These are phyloP conservation scores for Cinnamomum micranthum DNA, from an alignment of 164 flowering plant genomes.

Conservation along the genomic window DNA sequence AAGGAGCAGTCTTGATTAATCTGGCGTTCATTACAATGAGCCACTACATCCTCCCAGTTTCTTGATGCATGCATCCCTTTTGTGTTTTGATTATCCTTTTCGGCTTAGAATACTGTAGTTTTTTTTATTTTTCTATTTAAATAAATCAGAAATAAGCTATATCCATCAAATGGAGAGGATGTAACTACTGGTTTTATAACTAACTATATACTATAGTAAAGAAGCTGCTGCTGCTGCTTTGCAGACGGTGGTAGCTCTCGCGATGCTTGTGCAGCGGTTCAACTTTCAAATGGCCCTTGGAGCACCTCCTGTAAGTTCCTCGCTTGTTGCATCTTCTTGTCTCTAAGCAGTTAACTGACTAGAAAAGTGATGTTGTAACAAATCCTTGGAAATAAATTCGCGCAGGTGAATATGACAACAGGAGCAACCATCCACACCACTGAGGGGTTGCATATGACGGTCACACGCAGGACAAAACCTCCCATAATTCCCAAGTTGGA, in stretches of 20 bases:
- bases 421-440: conserved; percentile 99
- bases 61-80: background rate
- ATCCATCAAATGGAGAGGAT: background rate
- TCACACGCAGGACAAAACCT: conserved; percentile 54
- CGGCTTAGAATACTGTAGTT: background rate
- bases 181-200: background rate
- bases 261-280: conserved; percentile 84
- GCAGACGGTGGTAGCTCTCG: conserved; percentile 77
- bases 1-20: background rate
- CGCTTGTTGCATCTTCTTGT: background rate
- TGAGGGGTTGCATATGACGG: conserved; percentile 82
- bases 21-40: background rate
- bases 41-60: background rate
- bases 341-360: conserved; percentile 3
- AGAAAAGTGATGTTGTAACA: background rate
- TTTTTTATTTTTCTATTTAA: background rate
- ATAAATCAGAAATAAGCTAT: background rate
- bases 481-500: conserved; percentile 57
- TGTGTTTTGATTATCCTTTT: background rate
- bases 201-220: background rate
- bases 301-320: conserved; percentile 74
- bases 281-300: conserved; percentile 83
- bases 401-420: conserved; percentile 85
- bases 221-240: background rate
- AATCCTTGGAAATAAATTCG: background rate